Conservation (phyloP, 2,329 filamentous ascomycete genomes). For the Penicillium sp. region DNA sequence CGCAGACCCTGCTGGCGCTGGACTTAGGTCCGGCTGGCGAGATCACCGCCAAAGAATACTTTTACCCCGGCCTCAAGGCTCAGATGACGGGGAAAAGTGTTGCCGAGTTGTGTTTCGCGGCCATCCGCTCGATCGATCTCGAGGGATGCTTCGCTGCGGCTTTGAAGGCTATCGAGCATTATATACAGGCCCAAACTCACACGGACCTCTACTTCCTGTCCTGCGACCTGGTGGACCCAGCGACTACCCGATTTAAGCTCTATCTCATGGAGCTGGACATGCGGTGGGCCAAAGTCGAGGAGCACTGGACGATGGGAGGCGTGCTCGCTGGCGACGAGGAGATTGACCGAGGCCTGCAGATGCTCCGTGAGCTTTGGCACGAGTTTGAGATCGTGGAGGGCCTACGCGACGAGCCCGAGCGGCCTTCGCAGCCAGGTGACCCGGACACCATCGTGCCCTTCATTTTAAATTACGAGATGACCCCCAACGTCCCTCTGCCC, state of each 20-base stretch:
- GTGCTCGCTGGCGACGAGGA: constrained; percentile 16
- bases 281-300: constrained; percentile 16
- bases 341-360: constrained; percentile 19
- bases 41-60: constrained; percentile 28
- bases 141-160: constrained; percentile 4
- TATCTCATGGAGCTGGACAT: constrained; percentile 27
- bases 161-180: constrained; percentile 5
- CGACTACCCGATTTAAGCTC: constrained; percentile 28
- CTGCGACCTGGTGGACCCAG: constrained; percentile 27
- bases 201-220: constrained; percentile 20
- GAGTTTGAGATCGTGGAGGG: constrained; percentile 21
- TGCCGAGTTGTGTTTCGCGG: constrained; percentile 7
- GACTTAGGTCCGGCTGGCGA: constrained; percentile 22
- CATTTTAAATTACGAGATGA: constrained; percentile 22
- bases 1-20: constrained; percentile 28
- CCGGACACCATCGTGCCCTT: constrained; percentile 14
- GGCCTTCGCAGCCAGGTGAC: constrained; percentile 16
- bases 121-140: constrained; percentile 13
- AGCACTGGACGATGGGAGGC: constrained; percentile 31
- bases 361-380: constrained; percentile 27
- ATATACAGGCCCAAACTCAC: constrained; percentile 13
- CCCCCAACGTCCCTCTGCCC: constrained; percentile 7
- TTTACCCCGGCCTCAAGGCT: constrained; percentile 28
- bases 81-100: constrained; percentile 5
- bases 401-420: constrained; percentile 15